These are phyloP conservation scores for Coprinopsis strossmayeri DNA, from an alignment of 768 basidiomycete genomes.

Conservation along the genomic window DNA sequence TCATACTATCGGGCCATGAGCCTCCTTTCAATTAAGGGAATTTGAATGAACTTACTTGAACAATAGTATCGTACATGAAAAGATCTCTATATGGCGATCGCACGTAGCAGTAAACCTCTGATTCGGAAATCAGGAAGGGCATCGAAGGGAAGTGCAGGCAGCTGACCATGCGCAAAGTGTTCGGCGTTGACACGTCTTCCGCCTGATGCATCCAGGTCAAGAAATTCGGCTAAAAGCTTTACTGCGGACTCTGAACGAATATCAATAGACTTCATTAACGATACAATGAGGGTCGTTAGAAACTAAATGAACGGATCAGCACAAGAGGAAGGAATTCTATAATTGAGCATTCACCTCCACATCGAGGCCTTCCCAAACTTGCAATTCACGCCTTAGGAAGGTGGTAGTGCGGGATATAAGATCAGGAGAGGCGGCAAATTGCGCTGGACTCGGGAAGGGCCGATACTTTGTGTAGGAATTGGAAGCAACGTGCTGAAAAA, in stretches of 20 bases:
- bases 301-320: conserved; percentile 47
- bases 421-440: conserved; percentile 74
- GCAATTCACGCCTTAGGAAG: conserved; percentile 81
- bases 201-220: conserved; percentile 69
- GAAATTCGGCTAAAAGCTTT: conserved; percentile 78
- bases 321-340: background rate
- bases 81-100: conserved; percentile 87
- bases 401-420: conserved; percentile 68
- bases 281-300: conserved; percentile 81
- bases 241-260: conserved; percentile 87
- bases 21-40: conserved; percentile 3
- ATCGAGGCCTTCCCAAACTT: conserved; percentile 85
- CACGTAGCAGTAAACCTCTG: conserved; percentile 86
- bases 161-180: conserved; percentile 88
- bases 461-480: conserved; percentile 81
- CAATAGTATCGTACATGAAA: conserved; percentile 70
- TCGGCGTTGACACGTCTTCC: conserved; percentile 68
- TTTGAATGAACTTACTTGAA: conserved; percentile 50
- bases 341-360: conserved; percentile 56
- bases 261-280: conserved; percentile 89
- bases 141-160: conserved; percentile 6
- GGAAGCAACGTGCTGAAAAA: conserved; percentile 77
- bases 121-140: background rate
- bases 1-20: conserved; percentile 51
- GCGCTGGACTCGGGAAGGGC: conserved; percentile 84